These are phyloP conservation scores for Diaporthe citriasiana DNA, from an alignment of 2,329 filamentous ascomycete genomes.

Conservation along the genomic window DNA sequence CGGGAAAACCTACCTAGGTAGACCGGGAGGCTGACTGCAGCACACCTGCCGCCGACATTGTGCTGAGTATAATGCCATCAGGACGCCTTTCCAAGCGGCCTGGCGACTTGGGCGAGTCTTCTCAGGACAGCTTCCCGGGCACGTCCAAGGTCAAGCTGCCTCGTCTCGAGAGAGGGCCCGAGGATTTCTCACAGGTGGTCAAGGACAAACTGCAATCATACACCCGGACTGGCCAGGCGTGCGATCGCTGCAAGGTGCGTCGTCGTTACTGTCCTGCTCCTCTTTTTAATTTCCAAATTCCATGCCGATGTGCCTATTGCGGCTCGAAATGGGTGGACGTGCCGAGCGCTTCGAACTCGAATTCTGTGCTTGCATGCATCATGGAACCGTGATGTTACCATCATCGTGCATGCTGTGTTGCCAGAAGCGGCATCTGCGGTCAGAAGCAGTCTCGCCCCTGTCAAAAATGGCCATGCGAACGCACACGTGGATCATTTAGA, in stretches of 20 bases:
- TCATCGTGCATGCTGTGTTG: constrained; percentile 1
- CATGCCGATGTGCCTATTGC: background rate
- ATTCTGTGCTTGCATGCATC: background rate
- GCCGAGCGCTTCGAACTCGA: background rate
- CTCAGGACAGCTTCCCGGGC: constrained; percentile 48
- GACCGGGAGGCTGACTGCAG: background rate
- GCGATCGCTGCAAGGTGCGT: constrained; percentile 87
- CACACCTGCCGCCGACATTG: background rate
- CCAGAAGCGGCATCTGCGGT: background rate
- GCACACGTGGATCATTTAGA: background rate
- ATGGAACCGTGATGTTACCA: background rate
- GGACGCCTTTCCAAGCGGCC: constrained; percentile 60
- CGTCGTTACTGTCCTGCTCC: background rate
- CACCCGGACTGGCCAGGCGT: constrained; percentile 83
- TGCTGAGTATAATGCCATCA: constrained; percentile 52
- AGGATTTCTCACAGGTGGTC: constrained; percentile 69
- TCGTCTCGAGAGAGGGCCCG: constrained; percentile 61
- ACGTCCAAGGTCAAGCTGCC: constrained; percentile 62
- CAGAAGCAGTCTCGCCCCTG: background rate
- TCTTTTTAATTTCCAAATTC: background rate
- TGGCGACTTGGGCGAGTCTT: constrained; percentile 55
- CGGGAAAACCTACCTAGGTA: background rate
- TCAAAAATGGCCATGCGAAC: background rate
- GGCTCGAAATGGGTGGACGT: background rate
- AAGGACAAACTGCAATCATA: constrained; percentile 69